phyloP scores from a whole-genome alignment of 1,139 yeast species.

The Zhuliangozyma parablackwelliae region DNA sequence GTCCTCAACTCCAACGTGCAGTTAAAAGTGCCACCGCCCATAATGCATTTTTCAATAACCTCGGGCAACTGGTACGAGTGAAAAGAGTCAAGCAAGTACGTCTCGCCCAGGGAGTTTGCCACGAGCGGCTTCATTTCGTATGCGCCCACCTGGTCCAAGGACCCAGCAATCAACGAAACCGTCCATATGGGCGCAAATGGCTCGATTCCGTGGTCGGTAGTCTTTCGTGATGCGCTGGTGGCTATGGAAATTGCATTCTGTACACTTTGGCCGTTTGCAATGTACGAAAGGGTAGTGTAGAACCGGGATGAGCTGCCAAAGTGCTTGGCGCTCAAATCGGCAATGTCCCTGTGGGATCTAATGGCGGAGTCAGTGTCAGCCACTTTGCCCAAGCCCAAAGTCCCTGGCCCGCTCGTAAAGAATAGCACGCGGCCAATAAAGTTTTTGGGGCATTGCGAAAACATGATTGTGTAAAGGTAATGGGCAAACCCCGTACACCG shows the following conservation, averaged over 20 bases:
- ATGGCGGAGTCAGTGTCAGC: constrained; percentile 17
- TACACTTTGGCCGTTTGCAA: constrained; percentile 29
- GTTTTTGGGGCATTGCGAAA: constrained; percentile 15
- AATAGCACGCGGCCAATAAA: constrained; percentile 23
- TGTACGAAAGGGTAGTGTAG: constrained; percentile 24
- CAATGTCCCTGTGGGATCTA: constrained; percentile 35
- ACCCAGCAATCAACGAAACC: constrained; percentile 29
- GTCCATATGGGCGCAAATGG: constrained; percentile 24
- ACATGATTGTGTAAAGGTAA: constrained; percentile 19
- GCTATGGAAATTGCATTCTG: constrained; percentile 14
- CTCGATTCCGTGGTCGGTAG: constrained; percentile 20
- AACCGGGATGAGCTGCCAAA: constrained; percentile 23
- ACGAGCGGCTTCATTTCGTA: constrained; percentile 36
- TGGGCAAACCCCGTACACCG: constrained; percentile 33
- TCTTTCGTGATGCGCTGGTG: constrained; percentile 15
- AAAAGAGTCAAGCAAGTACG: constrained; percentile 25
- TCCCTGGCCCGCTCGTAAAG: constrained; percentile 35
- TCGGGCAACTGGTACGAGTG: constrained; percentile 16
- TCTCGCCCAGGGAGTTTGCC: constrained; percentile 26
- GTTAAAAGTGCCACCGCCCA: neutral
- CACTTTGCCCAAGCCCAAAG: constrained; percentile 30
- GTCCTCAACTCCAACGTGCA: constrained; percentile 25
- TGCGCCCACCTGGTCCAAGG: constrained; percentile 38
- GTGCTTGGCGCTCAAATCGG: constrained; percentile 23
- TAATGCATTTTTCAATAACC: constrained; percentile 3